A percentile compares a stretch with the other conserved stretches of the same genome.
Evolutionary conservation across 345 rosid genomes (phyloP).

Genomic region (Dipteronia sinensis): DNA sequence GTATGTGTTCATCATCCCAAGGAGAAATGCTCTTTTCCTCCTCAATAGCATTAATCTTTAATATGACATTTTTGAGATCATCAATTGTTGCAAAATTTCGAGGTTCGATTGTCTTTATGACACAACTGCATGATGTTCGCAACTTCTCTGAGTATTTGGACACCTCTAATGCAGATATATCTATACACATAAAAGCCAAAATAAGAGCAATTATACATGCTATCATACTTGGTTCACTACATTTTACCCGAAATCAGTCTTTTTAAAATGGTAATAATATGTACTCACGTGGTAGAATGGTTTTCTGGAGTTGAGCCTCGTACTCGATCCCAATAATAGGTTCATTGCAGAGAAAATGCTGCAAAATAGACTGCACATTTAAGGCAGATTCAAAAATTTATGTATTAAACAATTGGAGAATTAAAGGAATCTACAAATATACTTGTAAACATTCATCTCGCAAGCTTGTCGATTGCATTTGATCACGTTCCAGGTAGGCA

Average conservation of each 20-base stretch:
- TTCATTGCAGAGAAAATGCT: constrained; percentile 67
- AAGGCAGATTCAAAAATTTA: constrained; percentile 6
- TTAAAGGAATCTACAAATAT: constrained; percentile 18
- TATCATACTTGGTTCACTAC: constrained; percentile 6
- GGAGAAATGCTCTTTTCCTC: constrained; percentile 60
- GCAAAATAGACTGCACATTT: constrained; percentile 26
- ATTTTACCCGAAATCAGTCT: neutral
- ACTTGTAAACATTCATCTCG: constrained; percentile 90
- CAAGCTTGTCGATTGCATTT: constrained; percentile 85
- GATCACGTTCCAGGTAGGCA: constrained; percentile 94
- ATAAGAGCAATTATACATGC: constrained; percentile 4
- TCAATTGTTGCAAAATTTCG: constrained; percentile 64
- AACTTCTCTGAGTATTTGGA: constrained; percentile 78
- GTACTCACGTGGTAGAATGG: constrained; percentile 81
- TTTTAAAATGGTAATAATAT: constrained; percentile 8
- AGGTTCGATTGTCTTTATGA: constrained; percentile 84
- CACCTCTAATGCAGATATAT: constrained; percentile 75
- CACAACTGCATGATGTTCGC: constrained; percentile 69
- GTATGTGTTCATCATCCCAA: constrained; percentile 86
- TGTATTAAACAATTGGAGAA: constrained; percentile 1
- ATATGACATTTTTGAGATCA: constrained; percentile 55
- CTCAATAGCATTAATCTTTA: constrained; percentile 62
- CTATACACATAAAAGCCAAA: constrained; percentile 38
- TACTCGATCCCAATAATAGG: constrained; percentile 89
- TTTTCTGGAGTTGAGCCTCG: constrained; percentile 89